These are phyloP conservation scores for Kondoa subrosea DNA, from an alignment of 768 basidiomycete genomes.

Conservation along the genomic window DNA sequence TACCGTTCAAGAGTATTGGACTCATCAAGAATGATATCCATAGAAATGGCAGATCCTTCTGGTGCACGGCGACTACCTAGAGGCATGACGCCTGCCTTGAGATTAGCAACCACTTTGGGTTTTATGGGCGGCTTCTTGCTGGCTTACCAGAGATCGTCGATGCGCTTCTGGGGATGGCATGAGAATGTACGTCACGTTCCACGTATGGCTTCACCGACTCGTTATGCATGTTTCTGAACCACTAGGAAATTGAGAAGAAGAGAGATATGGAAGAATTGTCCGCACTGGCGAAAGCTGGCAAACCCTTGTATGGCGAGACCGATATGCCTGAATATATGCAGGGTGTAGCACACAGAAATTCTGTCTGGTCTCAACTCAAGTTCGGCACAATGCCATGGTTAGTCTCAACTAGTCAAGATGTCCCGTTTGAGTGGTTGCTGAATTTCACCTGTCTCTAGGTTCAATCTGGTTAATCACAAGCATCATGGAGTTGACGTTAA, in stretches of 20 bases:
- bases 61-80: conserved; percentile 36
- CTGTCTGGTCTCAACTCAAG: conserved; percentile 81
- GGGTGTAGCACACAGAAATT: conserved; percentile 69
- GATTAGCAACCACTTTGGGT: conserved; percentile 49
- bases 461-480: conserved; percentile 56
- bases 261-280: conserved; percentile 62
- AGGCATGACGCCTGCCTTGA: conserved; percentile 31
- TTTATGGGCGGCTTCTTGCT: conserved; percentile 80
- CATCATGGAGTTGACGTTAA: conserved; percentile 26
- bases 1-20: conserved; percentile 9
- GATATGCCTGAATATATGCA: conserved; percentile 72
- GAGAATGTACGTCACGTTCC: conserved; percentile 48
- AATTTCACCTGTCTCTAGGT: conserved; percentile 68
- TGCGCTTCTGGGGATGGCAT: conserved; percentile 88
- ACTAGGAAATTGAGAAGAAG: conserved; percentile 56
- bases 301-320: conserved; percentile 71
- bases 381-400: conserved; percentile 46
- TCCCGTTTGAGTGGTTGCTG: conserved; percentile 12
- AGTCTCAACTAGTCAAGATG: conserved; percentile 18
- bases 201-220: not conserved
- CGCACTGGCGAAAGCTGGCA: conserved; percentile 55
- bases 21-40: conserved; percentile 12
- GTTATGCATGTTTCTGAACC: conserved; percentile 48
- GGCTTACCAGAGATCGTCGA: conserved; percentile 84
- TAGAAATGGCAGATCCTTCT: conserved; percentile 33